These are phyloP conservation scores for Trametes sanguinea DNA, from an alignment of 768 basidiomycete genomes.

Conservation along the genomic window DNA sequence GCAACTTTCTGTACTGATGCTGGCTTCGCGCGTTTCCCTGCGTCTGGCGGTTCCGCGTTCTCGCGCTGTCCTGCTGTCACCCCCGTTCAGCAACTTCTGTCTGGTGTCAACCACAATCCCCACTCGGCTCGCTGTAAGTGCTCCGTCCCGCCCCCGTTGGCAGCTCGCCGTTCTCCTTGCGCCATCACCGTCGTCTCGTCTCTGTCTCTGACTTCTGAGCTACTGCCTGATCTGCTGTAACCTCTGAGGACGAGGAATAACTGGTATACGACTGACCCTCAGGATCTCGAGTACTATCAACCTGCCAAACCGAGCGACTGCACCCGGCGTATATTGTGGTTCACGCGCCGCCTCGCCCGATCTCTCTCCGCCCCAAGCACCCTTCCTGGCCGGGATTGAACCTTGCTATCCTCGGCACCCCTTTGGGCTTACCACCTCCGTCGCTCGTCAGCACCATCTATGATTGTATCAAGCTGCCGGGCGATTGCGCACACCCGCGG, in stretches of 20 bases:
- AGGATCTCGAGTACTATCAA: too few species aligned
- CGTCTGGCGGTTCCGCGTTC: not conserved
- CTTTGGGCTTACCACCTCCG: not conserved
- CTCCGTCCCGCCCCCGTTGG: too few species aligned
- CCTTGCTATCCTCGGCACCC: slow-evolving; percentile 9
- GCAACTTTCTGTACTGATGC: not conserved
- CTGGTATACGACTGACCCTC: too few species aligned
- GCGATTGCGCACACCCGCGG: not conserved
- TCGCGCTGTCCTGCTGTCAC: not conserved
- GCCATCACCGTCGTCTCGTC: not conserved
- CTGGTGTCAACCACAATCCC: slow-evolving; percentile 13
- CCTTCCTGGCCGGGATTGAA: not conserved
- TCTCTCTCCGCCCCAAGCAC: slow-evolving; percentile 5
- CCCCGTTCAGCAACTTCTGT: not conserved
- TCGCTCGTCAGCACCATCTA: not conserved
- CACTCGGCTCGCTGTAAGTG: not conserved
- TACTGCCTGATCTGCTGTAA: not conserved
- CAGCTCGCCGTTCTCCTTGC: not conserved
- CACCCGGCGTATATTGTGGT: not conserved
- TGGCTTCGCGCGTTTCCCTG: not conserved
- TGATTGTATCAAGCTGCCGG: too few species aligned
- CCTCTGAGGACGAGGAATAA: too few species aligned
- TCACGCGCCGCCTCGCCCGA: slow-evolving; percentile 6
- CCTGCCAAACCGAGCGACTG: not conserved
- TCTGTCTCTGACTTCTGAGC: not conserved